phyloP scores from a whole-genome alignment of 2,329 filamentous ascomycete species.

The Sporothrix mexicana region DNA sequence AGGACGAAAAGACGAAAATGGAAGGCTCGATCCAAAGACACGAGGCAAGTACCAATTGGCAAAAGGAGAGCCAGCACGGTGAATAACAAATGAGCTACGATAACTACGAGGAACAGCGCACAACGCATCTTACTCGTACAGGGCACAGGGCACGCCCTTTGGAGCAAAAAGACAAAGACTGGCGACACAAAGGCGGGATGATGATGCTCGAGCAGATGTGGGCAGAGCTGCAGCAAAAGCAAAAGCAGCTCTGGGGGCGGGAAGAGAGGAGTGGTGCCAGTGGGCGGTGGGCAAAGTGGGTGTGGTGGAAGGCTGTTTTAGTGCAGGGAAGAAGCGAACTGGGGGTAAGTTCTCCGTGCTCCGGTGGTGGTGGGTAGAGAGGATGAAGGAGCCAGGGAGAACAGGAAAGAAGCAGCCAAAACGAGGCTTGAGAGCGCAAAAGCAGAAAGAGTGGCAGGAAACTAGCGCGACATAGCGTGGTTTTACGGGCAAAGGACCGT shows the following conservation, averaged over 20 bases:
- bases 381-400: not conserved
- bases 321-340: slow-evolving; percentile 18
- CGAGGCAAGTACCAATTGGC: not conserved
- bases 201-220: slow-evolving; percentile 17
- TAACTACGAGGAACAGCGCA: not conserved
- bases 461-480: slow-evolving; percentile 17
- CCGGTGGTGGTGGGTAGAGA: not conserved
- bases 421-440: not conserved
- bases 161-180: not conserved
- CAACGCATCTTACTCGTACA: not conserved
- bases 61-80: not conserved
- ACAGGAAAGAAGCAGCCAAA: not conserved
- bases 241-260: not conserved
- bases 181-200: slow-evolving; percentile 21
- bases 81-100: not conserved
- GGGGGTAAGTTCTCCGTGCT: not conserved
- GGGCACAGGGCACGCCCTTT: not conserved
- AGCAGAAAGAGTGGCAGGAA: not conserved
- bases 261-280: slow-evolving; percentile 2
- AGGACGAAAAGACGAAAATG: not conserved
- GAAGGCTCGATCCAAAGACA: not conserved
- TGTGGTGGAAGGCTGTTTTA: slow-evolving; percentile 24
- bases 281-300: slow-evolving; percentile 6
- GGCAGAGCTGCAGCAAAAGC: not conserved
- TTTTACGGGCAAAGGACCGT: slow-evolving; percentile 8